Conservation (phyloP, 768 basidiomycete species). For the Rickenella mellea region DNA sequence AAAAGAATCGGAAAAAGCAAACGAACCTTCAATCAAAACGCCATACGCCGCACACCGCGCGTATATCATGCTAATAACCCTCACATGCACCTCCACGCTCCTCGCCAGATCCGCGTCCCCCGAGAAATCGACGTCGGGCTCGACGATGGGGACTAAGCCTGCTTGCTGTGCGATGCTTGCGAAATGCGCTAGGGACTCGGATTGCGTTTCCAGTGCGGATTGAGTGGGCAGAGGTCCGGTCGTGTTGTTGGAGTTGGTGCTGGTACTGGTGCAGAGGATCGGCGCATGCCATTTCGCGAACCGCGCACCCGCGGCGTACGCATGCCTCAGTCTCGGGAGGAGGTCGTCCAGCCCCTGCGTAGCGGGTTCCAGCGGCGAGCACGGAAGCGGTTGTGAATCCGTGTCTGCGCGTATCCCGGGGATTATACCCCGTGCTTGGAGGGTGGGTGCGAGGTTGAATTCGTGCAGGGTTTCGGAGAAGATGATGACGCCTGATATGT, state of each 20-base stretch:
- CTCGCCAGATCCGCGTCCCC: constrained; percentile 35
- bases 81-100: constrained; percentile 37
- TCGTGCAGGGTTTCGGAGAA: constrained; percentile 38
- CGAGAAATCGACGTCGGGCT: constrained; percentile 42
- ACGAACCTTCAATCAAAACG: constrained; percentile 39
- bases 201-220: constrained; percentile 33
- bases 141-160: constrained; percentile 42
- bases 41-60: constrained; percentile 34
- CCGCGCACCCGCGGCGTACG: constrained; percentile 33
- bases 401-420: constrained; percentile 42
- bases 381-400: constrained; percentile 35
- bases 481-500: constrained; percentile 44
- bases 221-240: constrained; percentile 34
- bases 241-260: too few species aligned
- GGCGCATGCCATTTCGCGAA: constrained; percentile 46
- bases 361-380: constrained; percentile 34
- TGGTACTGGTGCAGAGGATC: constrained; percentile 32
- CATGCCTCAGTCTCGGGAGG: constrained; percentile 30
- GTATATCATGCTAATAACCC: constrained; percentile 35
- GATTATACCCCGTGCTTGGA: constrained; percentile 35
- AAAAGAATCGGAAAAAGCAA: too few species aligned
- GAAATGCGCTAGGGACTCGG: constrained; percentile 37
- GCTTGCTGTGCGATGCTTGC: constrained; percentile 43
- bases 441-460: constrained; percentile 36
- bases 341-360: constrained; percentile 42